Evolutionary conservation across 495 filamentous ascomycete genomes (phyloP).

Genomic region (Penicillium cosmopolitanum): DNA sequence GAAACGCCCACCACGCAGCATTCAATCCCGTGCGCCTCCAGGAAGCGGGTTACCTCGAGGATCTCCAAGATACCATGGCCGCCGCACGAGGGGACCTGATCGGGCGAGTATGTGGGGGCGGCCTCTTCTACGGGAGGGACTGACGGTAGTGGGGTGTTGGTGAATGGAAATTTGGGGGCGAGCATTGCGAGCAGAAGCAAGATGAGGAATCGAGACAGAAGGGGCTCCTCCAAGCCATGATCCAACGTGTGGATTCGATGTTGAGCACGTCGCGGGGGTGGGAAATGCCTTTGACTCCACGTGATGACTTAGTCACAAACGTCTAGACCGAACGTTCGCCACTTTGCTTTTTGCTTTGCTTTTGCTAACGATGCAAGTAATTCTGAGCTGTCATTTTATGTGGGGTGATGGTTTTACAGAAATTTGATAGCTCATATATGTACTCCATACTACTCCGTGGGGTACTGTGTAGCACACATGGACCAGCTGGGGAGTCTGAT

Average conservation of each 20-base stretch:
- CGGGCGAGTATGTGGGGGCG: slow-evolving; percentile 22
- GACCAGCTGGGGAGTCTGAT: neutral
- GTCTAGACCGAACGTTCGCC: slow-evolving; percentile 16
- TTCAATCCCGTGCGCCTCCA: slow-evolving; percentile 33
- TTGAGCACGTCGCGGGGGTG: slow-evolving; percentile 20
- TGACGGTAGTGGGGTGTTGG: slow-evolving; percentile 18
- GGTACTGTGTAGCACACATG: no score
- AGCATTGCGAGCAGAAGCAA: slow-evolving; percentile 17
- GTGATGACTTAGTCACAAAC: slow-evolving; percentile 22
- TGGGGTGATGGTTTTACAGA: neutral
- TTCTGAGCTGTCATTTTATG: neutral
- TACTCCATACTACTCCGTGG: no score
- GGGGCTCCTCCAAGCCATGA: slow-evolving; percentile 3
- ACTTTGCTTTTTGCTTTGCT: neutral
- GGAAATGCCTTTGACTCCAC: slow-evolving; percentile 19
- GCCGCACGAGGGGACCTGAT: slow-evolving; percentile 29
- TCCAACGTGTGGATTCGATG: neutral
- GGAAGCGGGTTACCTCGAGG: slow-evolving; percentile 31
- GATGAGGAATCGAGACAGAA: slow-evolving; percentile 5
- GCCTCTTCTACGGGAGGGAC: slow-evolving; percentile 16
- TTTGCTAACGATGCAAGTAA: neutral
- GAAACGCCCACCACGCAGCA: slow-evolving; percentile 36
- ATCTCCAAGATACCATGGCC: slow-evolving; percentile 34
- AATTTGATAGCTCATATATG: no score
- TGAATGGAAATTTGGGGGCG: slow-evolving; percentile 24